phyloP scores from a whole-genome alignment of 495 filamentous ascomycete genomes.

The Penicillium roqueforti region DNA sequence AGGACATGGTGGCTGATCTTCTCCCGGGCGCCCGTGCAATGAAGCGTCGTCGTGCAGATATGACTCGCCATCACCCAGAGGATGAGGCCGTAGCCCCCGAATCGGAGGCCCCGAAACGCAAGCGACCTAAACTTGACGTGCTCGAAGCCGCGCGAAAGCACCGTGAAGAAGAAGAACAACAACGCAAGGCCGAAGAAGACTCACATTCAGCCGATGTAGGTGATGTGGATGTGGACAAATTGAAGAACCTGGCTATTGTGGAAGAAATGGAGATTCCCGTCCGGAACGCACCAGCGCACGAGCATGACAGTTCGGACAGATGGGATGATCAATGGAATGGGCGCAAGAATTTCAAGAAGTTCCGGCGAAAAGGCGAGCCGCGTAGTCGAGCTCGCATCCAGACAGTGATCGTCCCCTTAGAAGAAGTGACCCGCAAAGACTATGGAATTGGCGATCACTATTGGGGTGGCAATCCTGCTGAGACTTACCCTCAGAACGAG shows the following conservation, averaged over 20 bases:
- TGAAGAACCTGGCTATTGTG: constrained; percentile 71
- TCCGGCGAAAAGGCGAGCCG: constrained; percentile 58
- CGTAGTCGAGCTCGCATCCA: constrained; percentile 43
- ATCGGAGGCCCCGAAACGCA: constrained; percentile 31
- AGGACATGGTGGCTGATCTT: constrained; percentile 58
- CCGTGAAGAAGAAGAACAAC: constrained; percentile 54
- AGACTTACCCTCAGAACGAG: constrained; percentile 18
- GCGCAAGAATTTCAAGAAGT: constrained; percentile 94
- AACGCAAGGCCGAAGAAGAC: constrained; percentile 40
- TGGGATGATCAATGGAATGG: constrained; percentile 96
- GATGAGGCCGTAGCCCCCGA: constrained; percentile 9
- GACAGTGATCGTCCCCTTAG: constrained; percentile 69
- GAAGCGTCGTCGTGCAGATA: constrained; percentile 56
- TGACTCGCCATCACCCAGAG: constrained; percentile 15
- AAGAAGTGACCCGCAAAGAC: constrained; percentile 72
- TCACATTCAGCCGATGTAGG: constrained; percentile 47
- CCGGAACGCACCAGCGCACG: constrained; percentile 12
- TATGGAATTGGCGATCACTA: constrained; percentile 84
- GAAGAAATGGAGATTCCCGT: constrained; percentile 68
- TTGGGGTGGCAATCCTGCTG: constrained; percentile 51
- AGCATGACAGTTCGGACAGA: constrained; percentile 52
- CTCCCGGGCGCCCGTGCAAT: constrained; percentile 68
- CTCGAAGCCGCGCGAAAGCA: constrained; percentile 62
- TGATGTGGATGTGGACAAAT: constrained; percentile 62
- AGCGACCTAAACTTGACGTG: constrained; percentile 62